Base-by-base conservation (phyloP, 257 asterid species). In the Eustoma russellianum region DNA sequence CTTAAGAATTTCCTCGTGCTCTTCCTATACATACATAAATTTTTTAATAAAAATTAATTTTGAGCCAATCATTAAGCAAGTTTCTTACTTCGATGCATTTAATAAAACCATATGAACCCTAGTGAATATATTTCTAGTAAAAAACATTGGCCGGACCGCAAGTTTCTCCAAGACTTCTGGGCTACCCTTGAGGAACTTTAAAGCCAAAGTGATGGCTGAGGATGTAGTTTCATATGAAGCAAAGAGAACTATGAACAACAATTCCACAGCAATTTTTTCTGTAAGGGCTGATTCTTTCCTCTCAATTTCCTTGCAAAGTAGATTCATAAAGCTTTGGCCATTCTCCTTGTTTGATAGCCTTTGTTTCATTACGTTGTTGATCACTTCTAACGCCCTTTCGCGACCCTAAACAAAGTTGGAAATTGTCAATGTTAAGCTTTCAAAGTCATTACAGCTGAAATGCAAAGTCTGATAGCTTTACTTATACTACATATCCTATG, bases 231-330 rank as follows among this genome's bases (percentile, higher is more conserved):
- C 62, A 18, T 24, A 46, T 2, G 45, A 40, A 44, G 62, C 52
- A 61, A 61, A 52, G n/a, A 61, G 47, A 33, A 61, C 35, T 1
- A 61, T 0, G 41, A 52, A 41, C 6, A 30, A 46, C 4, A 52
- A 2, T 41, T 61, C 66, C 53, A 52, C 13, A 5, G 59, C 66
- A 30, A 46, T 44, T 8, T 16, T 17, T 61, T 52, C 52, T 5
- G 66, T 61, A 28, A 61, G 12, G n/a, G n/a, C 14, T 12, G 53
- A 10, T 0, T 61, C 53, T 11, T 61, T 51, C 3, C 51, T 61
- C 0, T 61, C 53, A 3, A 61, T 30, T 59, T 59, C 64, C 3
- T 28, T n/a, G 9, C 50, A 5, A 3, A 59, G 5, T 16, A 33
- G 4, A 48, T 49, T 40, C n/a, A 59, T 6, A 34, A 49, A 59